Evolutionary conservation across 495 filamentous ascomycete species (phyloP), one percentile per base, ranked within the genome.

Genomic region (Aspergillus mulundensis): DNA sequence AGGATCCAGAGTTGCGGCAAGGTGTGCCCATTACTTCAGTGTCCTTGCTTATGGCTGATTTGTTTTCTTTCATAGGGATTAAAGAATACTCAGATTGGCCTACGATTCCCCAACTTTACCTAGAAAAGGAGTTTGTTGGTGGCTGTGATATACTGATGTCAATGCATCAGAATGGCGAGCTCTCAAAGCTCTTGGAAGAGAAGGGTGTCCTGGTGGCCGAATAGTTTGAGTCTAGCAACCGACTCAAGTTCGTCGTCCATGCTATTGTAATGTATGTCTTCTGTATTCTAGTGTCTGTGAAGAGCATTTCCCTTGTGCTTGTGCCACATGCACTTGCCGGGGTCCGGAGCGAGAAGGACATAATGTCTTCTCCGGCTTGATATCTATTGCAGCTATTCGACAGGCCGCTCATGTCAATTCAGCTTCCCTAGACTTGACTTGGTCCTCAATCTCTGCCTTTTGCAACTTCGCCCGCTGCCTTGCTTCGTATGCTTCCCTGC

Each of bases 81-180:
- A 98, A 98, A 70, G 92, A 98, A 69, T 98, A 90, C 78, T 95
- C 91, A 5, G 93, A 96, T 66, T 98, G 94, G 94, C 94, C 94
- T 8, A 98, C 94, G 20, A 97, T 98, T 68, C 94, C 94, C 1
- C 94, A 97, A 69, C 80, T 98, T 28, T 98, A 97, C 72, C 77
- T 98, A 47, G 82, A 94, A 49, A 93, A 93, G 71, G 91, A 97
- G 68, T 98, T 98, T 66, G 80, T 98, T 55, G 95, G 94, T 53
- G 94, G 94, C 2, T 97, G 94, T 68, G 95, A 98, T 74, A 98
- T 98, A 54, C 69, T 98, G 64, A 86, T 97, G 74, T 87, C 86
- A 7, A 97, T 97, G 94, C 94, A 97, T 76, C 90, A 97, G 74
- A 95, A 89, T 68, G 94, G 94, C 24, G 90, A 94, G 61, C 80